Base-by-base conservation (phyloP, 2,329 filamentous ascomycete species). In the Drechslerella stenobrocha region DNA sequence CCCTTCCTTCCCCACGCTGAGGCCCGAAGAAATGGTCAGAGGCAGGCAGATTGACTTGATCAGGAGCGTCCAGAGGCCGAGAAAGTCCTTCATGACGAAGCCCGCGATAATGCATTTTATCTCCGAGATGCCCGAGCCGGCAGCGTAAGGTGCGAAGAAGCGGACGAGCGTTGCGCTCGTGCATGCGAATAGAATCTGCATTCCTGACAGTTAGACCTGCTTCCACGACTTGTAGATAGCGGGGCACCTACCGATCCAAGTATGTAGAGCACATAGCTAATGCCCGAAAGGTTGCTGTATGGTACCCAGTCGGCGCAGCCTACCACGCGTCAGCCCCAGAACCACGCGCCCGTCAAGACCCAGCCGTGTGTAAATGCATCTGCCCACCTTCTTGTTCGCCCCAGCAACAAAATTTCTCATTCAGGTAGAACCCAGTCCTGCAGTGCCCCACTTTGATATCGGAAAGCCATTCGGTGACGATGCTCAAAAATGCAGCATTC, bases 81-180 rank as follows among this genome's bases (percentile, higher is more conserved):
- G 81, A 74, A 98, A 98, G 0, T 91, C 93, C 77, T 97, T 96
- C 93, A 98, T 98, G 50, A 97, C 89, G 75, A 98, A 98, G 2
- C 93, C 93, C 2, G 92, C 93, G 74, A 98, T 96, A 75, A 98
- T 97, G 77, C 90, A 96, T 77, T 98, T 98, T 81, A 98, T 98
- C 79, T 98, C 93, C 9, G 90, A 96, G 63, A 98, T 98, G 37
- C 93, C 93, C 9, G 90, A 96, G 13, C 93, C 93, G 30, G 93
- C 93, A 8, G 93, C 93, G 76, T 98, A 98, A 0, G 93, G 93
- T 2, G 93, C 91, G 77, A 93, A 97, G 0, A 84, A 85, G 75
- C 90, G 93, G 74, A 98, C 93, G 37, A 98, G 81, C 34, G 83
- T 85, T 0, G 91, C 91, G 1, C 91, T 87, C 2, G 87, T 87